These are phyloP conservation scores for Podospora bellae-mahoneyi DNA, from an alignment of 495 filamentous ascomycete genomes.

Conservation along the genomic window DNA sequence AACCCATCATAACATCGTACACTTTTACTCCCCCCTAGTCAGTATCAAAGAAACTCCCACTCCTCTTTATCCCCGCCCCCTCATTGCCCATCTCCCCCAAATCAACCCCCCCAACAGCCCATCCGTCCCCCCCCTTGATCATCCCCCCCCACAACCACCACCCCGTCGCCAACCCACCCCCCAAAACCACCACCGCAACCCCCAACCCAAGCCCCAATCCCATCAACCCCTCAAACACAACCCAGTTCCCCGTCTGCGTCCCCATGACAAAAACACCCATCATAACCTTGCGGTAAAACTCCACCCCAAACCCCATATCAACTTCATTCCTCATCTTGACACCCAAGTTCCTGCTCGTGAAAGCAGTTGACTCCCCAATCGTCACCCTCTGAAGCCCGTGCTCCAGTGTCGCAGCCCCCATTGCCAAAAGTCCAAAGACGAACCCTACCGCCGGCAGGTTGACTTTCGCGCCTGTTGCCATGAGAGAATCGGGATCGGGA, in stretches of 20 bases:
- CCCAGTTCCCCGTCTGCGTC: conserved; percentile 34
- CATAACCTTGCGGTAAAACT: conserved; percentile 33
- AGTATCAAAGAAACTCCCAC: conserved; percentile 45
- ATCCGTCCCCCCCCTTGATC: conserved; percentile 38
- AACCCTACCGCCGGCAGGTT: conserved; percentile 40
- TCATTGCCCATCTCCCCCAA: conserved; percentile 25
- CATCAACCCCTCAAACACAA: conserved; percentile 34
- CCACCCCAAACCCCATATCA: conserved; percentile 42
- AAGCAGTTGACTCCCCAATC: conserved; percentile 41
- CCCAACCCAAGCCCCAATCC: conserved; percentile 35
- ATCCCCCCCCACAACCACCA: conserved; percentile 42
- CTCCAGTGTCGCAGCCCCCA: conserved; percentile 33
- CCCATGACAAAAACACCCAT: conserved; percentile 41
- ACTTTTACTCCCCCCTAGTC: conserved; percentile 27
- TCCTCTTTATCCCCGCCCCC: conserved; percentile 27
- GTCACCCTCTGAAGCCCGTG: conserved; percentile 32
- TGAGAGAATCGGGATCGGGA: conserved; percentile 17
- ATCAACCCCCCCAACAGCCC: conserved; percentile 42
- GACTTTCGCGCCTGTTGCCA: conserved; percentile 25
- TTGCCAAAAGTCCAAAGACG: conserved; percentile 41
- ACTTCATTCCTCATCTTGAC: conserved; percentile 39
- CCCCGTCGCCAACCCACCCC: conserved; percentile 29
- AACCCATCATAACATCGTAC: background rate
- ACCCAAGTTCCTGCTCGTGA: conserved; percentile 40
- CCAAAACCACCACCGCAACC: conserved; percentile 38